Evolutionary conservation across 2,329 filamentous ascomycete species (phyloP).

Genomic region (Fusarium haematococcum): DNA sequence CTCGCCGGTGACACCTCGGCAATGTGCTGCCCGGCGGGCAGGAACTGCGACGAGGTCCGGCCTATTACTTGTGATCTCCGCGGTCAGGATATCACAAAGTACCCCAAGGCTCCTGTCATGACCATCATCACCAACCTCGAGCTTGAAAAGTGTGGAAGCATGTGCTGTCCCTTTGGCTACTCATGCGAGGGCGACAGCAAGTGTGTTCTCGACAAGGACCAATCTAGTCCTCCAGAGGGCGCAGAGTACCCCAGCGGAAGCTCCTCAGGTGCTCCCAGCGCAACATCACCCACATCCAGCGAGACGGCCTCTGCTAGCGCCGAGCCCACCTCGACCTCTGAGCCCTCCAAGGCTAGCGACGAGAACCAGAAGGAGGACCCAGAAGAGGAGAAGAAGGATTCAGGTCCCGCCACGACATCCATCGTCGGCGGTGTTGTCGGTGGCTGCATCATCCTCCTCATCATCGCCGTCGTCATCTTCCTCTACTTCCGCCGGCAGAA

Average conservation of each 20-base stretch:
- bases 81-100: conserved; percentile 68
- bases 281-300: conserved; percentile 33
- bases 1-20: conserved; percentile 75
- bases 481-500: conserved; percentile 53
- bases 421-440: conserved; percentile 62
- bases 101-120: conserved; percentile 72
- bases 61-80: conserved; percentile 37
- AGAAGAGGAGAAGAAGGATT: conserved; percentile 23
- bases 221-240: conserved; percentile 54
- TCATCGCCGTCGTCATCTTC: conserved; percentile 54
- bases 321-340: conserved; percentile 27
- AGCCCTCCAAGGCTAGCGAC: conserved; percentile 24
- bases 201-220: conserved; percentile 67
- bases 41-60: conserved; percentile 68
- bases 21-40: conserved; percentile 74
- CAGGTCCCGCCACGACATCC: conserved; percentile 50
- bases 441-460: conserved; percentile 57
- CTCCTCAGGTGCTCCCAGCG: conserved; percentile 31
- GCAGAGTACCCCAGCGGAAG: conserved; percentile 41
- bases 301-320: conserved; percentile 41
- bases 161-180: conserved; percentile 81
- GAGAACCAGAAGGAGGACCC: conserved; percentile 8
- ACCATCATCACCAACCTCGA: conserved; percentile 70
- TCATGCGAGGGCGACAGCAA: conserved; percentile 63
- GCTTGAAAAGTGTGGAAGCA: conserved; percentile 67